Evolutionary conservation across 768 basidiomycete species (phyloP), one percentile per base, ranked within the genome.

Genomic region (Boletus insuetus): DNA sequence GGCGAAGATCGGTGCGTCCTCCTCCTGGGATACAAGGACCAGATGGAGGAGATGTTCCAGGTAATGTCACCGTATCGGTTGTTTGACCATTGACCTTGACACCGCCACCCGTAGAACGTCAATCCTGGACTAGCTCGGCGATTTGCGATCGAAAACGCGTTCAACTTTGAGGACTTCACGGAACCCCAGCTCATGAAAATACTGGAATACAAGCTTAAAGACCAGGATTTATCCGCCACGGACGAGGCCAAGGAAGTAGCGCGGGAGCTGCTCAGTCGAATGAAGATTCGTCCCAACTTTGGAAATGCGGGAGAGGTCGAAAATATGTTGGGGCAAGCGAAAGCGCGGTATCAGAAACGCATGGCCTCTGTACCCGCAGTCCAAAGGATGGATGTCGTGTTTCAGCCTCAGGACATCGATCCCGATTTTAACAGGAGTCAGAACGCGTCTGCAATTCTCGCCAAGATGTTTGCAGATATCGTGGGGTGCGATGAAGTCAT

Each of bases 11-110:
- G 86, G 4, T 86, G 84, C 49, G 83, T 89, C 1, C 72, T 89
- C 32, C 65, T 89, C 26, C 64, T 86, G 2, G 87, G 87, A 9
- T 89, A 89, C 66, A 81, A 82, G 53, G 74, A 80, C 1, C 75
- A 87, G 60, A 88, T 89, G 79, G 66, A 71, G 26, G 82, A 87
- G 20, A 89, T 89, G 87, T 89, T 89, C 66, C 84, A 86, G 74
- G 87, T 87, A 63, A 55, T 65, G 20, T 37, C 8, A 13, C 31
- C 49, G 4, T 13, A 13, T 16, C 1, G 16, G 9, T 19, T 22
- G 8, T 46, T n/a, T 2, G 1, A 37, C 16, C 6, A 13, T 24
- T 3, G 3, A 17, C 17, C 10, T 20, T 54, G 22, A 53, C 48
- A 51, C n/a, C 14, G n/a, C 10, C 19, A 14, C 13, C 37, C 35